phyloP scores from a whole-genome alignment of 2,329 filamentous ascomycete species.

The Calonectria henricotiae region DNA sequence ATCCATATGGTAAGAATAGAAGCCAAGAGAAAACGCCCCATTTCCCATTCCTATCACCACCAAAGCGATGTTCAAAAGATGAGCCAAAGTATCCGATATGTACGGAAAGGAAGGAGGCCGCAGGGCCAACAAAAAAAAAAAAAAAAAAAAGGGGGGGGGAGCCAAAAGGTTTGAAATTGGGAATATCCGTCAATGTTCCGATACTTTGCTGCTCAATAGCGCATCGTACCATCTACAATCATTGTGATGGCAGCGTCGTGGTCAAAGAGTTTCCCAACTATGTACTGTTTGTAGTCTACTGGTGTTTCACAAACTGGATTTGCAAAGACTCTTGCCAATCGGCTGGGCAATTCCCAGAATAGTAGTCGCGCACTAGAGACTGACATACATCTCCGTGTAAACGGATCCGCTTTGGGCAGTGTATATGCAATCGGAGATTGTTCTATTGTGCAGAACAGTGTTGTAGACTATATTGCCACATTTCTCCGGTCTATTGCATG shows the following conservation, averaged over 20 bases:
- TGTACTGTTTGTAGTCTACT: conserved; percentile 98
- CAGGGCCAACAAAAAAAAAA: too few species aligned
- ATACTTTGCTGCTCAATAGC: too few species aligned
- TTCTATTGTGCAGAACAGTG: conserved; percentile 96
- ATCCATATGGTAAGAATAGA: too few species aligned
- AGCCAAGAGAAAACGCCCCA: too few species aligned
- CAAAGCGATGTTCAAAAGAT: too few species aligned
- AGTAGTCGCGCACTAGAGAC: conserved; percentile 96
- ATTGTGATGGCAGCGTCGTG: conserved; percentile 76
- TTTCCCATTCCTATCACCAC: too few species aligned
- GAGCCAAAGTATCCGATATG: too few species aligned
- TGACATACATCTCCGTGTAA: conserved; percentile 91
- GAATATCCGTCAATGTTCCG: too few species aligned
- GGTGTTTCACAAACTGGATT: conserved; percentile 91
- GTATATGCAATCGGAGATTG: conserved; percentile 98
- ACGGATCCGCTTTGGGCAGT: conserved; percentile 90
- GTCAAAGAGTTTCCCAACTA: conserved; percentile 93
- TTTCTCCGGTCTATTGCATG: conserved; percentile 93
- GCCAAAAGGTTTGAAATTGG: too few species aligned
- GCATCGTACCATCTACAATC: too few species aligned
- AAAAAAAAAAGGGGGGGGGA: too few species aligned
- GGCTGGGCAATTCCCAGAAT: conserved; percentile 83
- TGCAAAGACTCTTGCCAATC: conserved; percentile 82
- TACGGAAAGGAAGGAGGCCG: too few species aligned
- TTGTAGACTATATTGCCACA: conserved; percentile 90